Evolutionary conservation across 208 protist genomes (phyloP).

Genomic region (Leishmania lainsoni): DNA sequence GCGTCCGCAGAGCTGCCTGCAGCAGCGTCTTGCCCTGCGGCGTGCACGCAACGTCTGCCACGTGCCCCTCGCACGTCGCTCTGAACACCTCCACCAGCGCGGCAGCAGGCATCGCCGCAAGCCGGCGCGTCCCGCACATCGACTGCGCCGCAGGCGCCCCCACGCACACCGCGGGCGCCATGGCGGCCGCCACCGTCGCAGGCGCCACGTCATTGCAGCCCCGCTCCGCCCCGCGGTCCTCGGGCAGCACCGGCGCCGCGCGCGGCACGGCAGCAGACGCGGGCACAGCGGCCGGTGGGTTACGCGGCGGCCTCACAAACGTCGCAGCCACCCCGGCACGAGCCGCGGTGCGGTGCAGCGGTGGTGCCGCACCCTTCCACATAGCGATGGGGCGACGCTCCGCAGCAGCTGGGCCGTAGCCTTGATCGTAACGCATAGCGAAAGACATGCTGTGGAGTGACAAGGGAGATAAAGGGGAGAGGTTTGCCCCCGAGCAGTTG

Average conservation of each 20-base stretch:
- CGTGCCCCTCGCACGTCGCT: constrained; percentile 38
- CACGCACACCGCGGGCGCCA: not conserved
- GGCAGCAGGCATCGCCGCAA: constrained; percentile 10
- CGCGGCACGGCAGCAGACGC: constrained; percentile 7
- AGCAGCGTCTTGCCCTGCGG: constrained; percentile 58
- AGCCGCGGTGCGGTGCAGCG: constrained; percentile 8
- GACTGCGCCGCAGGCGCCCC: constrained; percentile 4
- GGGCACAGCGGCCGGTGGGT: constrained; percentile 10
- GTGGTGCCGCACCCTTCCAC: not conserved
- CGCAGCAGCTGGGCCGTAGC: too few species aligned
- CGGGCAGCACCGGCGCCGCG: constrained; percentile 33
- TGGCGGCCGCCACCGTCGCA: not conserved
- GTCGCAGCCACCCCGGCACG: constrained; percentile 27
- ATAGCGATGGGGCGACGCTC: too few species aligned
- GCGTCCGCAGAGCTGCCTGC: constrained; percentile 51
- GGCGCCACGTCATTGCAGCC: not conserved
- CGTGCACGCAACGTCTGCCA: constrained; percentile 66
- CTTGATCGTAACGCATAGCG: too few species aligned
- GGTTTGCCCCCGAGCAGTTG: too few species aligned
- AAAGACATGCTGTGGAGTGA: too few species aligned
- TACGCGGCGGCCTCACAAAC: constrained; percentile 68
- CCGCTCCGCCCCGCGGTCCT: constrained; percentile 12
- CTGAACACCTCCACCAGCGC: constrained; percentile 26
- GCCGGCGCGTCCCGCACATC: not conserved
- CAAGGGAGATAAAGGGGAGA: too few species aligned